Percentiles rank a stretch among this genome's conserved stretches.
phyloP scores from a whole-genome alignment of 768 basidiomycete genomes.

The Podaxis sp. region DNA sequence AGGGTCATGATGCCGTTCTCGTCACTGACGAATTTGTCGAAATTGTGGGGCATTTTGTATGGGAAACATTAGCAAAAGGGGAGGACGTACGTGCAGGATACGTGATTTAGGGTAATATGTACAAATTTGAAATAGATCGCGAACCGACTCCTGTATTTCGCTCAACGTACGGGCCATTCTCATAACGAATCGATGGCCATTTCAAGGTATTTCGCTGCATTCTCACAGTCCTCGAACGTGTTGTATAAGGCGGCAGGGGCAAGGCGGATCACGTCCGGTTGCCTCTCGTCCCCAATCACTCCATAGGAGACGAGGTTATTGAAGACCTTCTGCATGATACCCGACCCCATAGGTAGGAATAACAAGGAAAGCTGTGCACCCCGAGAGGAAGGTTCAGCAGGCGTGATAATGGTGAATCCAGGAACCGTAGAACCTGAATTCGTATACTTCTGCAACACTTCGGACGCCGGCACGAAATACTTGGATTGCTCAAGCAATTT shows the following conservation, averaged over 20 bases:
- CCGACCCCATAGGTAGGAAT: constrained; percentile 63
- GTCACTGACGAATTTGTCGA: constrained; percentile 40
- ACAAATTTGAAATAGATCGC: not conserved
- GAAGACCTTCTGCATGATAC: constrained; percentile 72
- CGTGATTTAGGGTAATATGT: not conserved
- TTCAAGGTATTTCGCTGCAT: constrained; percentile 66
- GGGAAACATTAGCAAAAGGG: not conserved
- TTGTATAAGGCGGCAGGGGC: constrained; percentile 89
- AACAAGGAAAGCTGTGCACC: constrained; percentile 89
- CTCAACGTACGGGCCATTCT: not conserved
- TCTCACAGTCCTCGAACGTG: constrained; percentile 72
- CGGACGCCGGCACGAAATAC: constrained; percentile 56
- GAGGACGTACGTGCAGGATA: not conserved
- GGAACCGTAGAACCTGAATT: constrained; percentile 22
- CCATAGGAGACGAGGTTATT: constrained; percentile 62
- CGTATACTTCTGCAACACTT: constrained; percentile 23
- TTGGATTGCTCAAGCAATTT: constrained; percentile 56
- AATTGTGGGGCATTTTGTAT: constrained; percentile 45
- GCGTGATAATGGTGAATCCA: constrained; percentile 93
- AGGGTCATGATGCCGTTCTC: constrained; percentile 59
- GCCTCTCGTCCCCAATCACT: constrained; percentile 88
- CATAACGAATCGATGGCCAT: constrained; percentile 43
- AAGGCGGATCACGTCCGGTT: constrained; percentile 90
- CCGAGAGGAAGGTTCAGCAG: constrained; percentile 59
- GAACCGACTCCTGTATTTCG: not conserved